Evolutionary conservation across 164 flowering plant genomes (phyloP), one percentile per base, ranked within the genome.

Genomic region (Euptelea pleiosperma): DNA sequence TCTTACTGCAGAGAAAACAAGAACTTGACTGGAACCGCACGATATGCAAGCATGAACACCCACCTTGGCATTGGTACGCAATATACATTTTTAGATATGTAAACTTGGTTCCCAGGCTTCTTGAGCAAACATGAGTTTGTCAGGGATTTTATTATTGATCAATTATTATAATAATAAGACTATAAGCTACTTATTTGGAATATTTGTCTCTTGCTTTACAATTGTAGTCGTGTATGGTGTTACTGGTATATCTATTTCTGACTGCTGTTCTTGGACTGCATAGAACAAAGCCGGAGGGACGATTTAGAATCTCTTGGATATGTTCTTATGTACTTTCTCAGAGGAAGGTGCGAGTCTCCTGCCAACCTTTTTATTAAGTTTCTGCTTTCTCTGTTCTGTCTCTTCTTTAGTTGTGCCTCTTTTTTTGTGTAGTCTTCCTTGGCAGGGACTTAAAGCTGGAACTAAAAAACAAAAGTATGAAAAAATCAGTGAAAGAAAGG

Each of bases 391-490:
- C 25, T 48, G 8, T 26, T 26, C 30, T 48, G 2, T 31, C 16
- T n/a, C 33, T 15, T 41, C 15, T 21, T 25, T 24, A 15, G 2
- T 0, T 34, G 55, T 42, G 25, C 3, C 61, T 30, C 31, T 53
- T 60, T n/a, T 6, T 11, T 29, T 41, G 39, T 51, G 46, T 55
- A 89, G 96, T 65, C 96, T 86, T 76, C 96, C 96, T 19, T 89
- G 92, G 97, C 97, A 90, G 81, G 97, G 97, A 55, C 73, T 87
- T 25, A 90, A 83, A 79, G 97, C 97, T 33, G 97, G 95, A 70
- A 90, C 81, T 29, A 90, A 90, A 73, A 90, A 90, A 37, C 92
- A 85, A 52, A 90, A 90, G 71, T 90, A 90, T 70, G 97, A 90
- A 64, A 90, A 82, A 69, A 90, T 90, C 31, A 90, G 97, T 79